These are phyloP conservation scores for Talaromyces amestolkiae DNA, from an alignment of 2,329 filamentous ascomycete species.

Conservation along the genomic window DNA sequence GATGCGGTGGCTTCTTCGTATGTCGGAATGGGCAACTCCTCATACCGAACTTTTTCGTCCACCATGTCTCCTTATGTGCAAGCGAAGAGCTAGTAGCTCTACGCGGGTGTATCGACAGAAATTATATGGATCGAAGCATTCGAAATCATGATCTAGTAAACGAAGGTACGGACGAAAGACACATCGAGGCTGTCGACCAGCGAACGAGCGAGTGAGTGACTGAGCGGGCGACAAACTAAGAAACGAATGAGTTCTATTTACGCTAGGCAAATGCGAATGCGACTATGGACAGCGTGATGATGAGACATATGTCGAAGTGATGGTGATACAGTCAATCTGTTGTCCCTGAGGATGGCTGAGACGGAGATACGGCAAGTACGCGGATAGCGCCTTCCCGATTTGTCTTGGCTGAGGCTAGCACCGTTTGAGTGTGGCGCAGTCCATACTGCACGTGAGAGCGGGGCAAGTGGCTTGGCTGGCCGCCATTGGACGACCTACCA, in stretches of 20 bases:
- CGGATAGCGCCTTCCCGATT: slow-evolving; percentile 4
- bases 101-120: slow-evolving; percentile 23
- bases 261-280: not conserved
- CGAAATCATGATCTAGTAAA: slow-evolving; percentile 40
- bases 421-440: not conserved
- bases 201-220: slow-evolving; percentile 3
- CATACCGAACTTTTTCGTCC: slow-evolving; percentile 58
- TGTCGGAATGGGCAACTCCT: slow-evolving; percentile 70
- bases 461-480: not conserved
- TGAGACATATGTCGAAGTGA: not conserved
- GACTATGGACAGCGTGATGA: not conserved
- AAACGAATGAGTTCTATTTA: not conserved
- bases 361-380: not conserved
- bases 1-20: slow-evolving; percentile 77
- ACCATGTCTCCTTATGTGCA: slow-evolving; percentile 37
- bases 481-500: not conserved
- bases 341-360: slow-evolving; percentile 3
- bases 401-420: not conserved
- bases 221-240: not conserved
- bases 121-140: slow-evolving; percentile 30
- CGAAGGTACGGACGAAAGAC: slow-evolving; percentile 31
- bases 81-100: slow-evolving; percentile 30
- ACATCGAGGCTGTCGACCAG: slow-evolving; percentile 25
- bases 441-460: not conserved
- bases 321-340: not conserved